phyloP scores from a whole-genome alignment of 345 rosid species.

The Kernera saxatilis region DNA sequence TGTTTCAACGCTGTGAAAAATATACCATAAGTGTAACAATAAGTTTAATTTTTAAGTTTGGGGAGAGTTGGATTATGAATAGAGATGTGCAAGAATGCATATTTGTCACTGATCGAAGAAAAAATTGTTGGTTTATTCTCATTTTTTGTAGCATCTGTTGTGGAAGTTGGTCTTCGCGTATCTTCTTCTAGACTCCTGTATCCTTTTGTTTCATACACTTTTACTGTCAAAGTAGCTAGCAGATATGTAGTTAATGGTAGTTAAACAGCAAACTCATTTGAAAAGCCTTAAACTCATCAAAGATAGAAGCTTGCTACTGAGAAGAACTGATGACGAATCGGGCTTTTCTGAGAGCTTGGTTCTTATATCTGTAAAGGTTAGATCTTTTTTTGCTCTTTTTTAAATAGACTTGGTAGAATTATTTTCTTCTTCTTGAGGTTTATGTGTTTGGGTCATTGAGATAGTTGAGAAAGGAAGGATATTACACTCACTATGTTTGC shows the following conservation, averaged over 20 bases:
- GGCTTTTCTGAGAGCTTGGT: constrained; percentile 29
- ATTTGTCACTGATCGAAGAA: not conserved
- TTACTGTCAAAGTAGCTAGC: not conserved
- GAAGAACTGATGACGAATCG: constrained; percentile 35
- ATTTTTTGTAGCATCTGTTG: constrained; percentile 48
- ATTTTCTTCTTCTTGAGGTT: not conserved
- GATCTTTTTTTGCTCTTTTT: not conserved
- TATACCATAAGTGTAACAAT: not conserved
- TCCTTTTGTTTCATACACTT: constrained; percentile 34
- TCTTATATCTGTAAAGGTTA: constrained; percentile 15
- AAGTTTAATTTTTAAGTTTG: no score
- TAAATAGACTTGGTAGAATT: not conserved
- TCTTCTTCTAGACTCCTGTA: constrained; percentile 79
- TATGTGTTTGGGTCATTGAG: not conserved
- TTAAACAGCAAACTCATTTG: not conserved
- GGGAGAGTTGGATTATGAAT: no score
- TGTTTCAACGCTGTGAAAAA: no score
- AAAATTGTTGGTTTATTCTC: not conserved
- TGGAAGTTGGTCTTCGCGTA: constrained; percentile 58
- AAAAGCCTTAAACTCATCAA: constrained; percentile 36
- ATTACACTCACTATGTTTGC: not conserved
- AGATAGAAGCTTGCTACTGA: constrained; percentile 59
- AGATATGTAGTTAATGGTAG: not conserved
- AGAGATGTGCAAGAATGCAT: not conserved
- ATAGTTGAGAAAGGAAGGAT: not conserved